Evolutionary conservation across 164 flowering plant genomes (phyloP), one percentile per base, ranked within the genome.

Genomic region (Umbellularia californica): DNA sequence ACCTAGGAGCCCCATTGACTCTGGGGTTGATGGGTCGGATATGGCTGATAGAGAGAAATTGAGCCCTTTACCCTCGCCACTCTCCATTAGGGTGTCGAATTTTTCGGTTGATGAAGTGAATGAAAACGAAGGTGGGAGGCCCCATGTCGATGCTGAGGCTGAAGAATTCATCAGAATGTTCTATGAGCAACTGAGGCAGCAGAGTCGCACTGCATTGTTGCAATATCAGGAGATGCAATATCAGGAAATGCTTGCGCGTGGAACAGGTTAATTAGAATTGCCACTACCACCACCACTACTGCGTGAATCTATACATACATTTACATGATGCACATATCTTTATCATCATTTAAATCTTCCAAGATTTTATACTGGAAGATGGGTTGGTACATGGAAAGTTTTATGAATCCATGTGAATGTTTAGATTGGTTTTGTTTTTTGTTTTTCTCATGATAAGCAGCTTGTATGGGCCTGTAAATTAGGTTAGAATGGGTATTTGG

Each of bases 151-250:
- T 64, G 81, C 82, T 33, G 81, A 84, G 27, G 90, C 90, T 2
- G 88, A 87, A 77, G 88, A 85, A 30, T 87, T 85, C 76, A 87
- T 85, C 65, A 83, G 70, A 64, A 80, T 81, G 77, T 87, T 87
- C 68, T 84, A 87, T 70, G 88, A 87, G 75, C 87, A 87, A n/a
- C 75, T 87, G 20, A 77, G 81, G 78, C 66, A 70, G 20, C 90
- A 87, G 71, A 84, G 82, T 41, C 82, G 82, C 9, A 77, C 76
- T 35, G 85, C 83, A 23, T 47, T 85, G 77, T 72, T 87, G 70
- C 80, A 82, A 35, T 83, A 79, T 58, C 77, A 79, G 50, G 79
- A 73, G 58, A 71, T 41, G 35, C 73, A 77, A 19, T 77, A 72
- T 73, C 76, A 70, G 60, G 74, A 70, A 33, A 79, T 79, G 79